Percentiles rank a stretch among this genome's conserved stretches.
These are phyloP conservation scores for Pugionium cornutum DNA, from an alignment of 345 rosid genomes.

Conservation along the genomic window DNA sequence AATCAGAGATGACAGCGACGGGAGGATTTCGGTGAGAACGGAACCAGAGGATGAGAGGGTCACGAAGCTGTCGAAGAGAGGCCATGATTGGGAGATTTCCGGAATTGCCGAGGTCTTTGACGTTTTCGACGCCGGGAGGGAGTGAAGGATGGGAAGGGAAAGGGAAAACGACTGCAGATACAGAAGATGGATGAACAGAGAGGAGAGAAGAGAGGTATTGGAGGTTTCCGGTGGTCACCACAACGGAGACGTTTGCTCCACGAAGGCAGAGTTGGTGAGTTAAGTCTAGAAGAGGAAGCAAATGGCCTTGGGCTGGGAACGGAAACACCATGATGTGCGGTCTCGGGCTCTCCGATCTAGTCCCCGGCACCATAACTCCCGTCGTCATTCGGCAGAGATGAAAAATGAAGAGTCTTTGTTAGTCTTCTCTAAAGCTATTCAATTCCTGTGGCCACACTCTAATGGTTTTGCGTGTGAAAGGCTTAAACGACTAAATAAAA, in stretches of 20 bases:
- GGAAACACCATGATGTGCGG: conserved; percentile 64
- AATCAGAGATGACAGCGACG: conserved; percentile 45
- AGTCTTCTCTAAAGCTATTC: neutral
- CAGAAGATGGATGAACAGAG: conserved; percentile 29
- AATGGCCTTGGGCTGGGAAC: conserved; percentile 77
- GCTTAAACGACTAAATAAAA: conserved; percentile 9
- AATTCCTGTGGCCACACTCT: neutral
- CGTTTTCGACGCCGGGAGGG: conserved; percentile 33
- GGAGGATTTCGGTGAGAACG: conserved; percentile 60
- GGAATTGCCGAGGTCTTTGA: conserved; percentile 51
- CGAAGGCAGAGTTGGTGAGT: conserved; percentile 53
- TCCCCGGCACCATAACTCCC: neutral
- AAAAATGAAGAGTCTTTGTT: neutral
- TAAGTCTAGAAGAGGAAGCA: conserved; percentile 33
- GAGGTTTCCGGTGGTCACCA: conserved; percentile 59
- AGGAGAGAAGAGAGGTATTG: conserved; percentile 49
- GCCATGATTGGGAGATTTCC: conserved; percentile 49
- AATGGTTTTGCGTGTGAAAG: no score
- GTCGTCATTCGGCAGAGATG: conserved; percentile 1
- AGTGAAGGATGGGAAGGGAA: conserved; percentile 27
- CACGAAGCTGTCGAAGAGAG: conserved; percentile 42
- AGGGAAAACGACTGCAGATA: conserved; percentile 29
- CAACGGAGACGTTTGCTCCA: conserved; percentile 47
- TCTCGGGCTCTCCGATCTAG: neutral
- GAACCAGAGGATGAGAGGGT: conserved; percentile 56